Percentiles rank a stretch among this genome's conserved stretches.
These are phyloP conservation scores for Apiotrichum porosum DNA, from an alignment of 1,284 basidiomycete species.

Conservation along the genomic window DNA sequence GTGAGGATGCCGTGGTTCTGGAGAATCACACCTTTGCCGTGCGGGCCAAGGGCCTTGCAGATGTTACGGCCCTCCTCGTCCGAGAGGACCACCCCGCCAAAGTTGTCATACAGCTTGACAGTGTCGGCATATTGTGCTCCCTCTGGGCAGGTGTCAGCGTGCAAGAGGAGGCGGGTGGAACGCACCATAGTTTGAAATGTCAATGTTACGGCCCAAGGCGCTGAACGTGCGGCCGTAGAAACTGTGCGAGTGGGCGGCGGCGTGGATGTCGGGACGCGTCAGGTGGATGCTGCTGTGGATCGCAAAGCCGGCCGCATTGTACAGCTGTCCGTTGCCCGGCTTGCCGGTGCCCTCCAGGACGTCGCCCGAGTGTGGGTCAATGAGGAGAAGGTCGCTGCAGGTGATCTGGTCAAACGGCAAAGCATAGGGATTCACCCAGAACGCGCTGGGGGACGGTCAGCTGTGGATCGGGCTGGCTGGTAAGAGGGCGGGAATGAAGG, in stretches of 20 bases:
- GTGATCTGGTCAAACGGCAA: slow-evolving; percentile 52
- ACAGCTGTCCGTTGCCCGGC: slow-evolving; percentile 33
- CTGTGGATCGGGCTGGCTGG: no score
- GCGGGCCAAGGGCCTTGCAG: slow-evolving; percentile 42
- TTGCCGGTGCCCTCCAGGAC: slow-evolving; percentile 49
- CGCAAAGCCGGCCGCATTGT: slow-evolving; percentile 54
- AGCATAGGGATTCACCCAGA: slow-evolving; percentile 58
- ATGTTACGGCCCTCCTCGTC: slow-evolving; percentile 47
- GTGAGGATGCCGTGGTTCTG: slow-evolving; percentile 42
- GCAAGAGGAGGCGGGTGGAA: no score
- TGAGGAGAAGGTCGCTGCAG: slow-evolving; percentile 52
- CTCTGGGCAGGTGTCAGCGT: slow-evolving; percentile 7
- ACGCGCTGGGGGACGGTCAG: slow-evolving; percentile 32
- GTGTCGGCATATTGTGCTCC: slow-evolving; percentile 36
- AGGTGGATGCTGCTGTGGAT: slow-evolving; percentile 57
- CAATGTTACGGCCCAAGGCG: slow-evolving; percentile 57
- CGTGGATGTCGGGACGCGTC: slow-evolving; percentile 60
- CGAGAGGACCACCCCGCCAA: slow-evolving; percentile 48
- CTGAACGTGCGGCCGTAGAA: slow-evolving; percentile 61
- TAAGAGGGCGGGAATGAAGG: no score
- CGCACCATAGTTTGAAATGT: slow-evolving; percentile 55
- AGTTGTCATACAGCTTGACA: slow-evolving; percentile 35
- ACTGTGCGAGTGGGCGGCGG: slow-evolving; percentile 63
- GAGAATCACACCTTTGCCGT: slow-evolving; percentile 40
- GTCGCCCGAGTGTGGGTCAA: slow-evolving; percentile 53